phyloP scores from a whole-genome alignment of 2,329 filamentous ascomycete genomes.

The Fusarium metavorans region DNA sequence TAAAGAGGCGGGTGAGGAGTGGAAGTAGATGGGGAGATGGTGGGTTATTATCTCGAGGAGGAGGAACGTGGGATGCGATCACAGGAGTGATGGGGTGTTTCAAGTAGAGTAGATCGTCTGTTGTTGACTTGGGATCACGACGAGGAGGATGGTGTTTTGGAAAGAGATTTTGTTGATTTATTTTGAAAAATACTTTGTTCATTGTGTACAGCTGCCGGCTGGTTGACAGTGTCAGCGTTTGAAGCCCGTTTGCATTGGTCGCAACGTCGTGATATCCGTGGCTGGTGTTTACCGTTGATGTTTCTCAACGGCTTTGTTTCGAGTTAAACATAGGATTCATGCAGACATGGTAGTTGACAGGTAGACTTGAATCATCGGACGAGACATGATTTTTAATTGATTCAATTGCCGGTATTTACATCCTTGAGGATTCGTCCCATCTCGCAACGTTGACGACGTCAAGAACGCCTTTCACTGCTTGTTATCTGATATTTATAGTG shows the following conservation, averaged over 20 bases:
- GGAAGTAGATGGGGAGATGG: background rate
- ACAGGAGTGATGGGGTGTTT: constrained; percentile 36
- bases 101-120: constrained; percentile 33
- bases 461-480: no score
- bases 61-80: constrained; percentile 22
- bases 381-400: background rate
- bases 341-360: background rate
- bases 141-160: background rate
- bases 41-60: constrained; percentile 1
- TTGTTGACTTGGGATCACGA: constrained; percentile 10
- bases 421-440: background rate
- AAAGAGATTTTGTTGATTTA: background rate
- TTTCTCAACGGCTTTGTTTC: constrained; percentile 1
- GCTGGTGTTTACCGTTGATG: background rate
- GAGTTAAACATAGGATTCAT: background rate
- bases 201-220: background rate
- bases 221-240: background rate
- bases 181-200: background rate
- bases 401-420: background rate
- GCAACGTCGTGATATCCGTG: background rate
- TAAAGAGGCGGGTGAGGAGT: background rate
- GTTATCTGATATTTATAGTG: no score
- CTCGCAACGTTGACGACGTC: background rate
- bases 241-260: background rate
- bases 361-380: background rate